Evolutionary conservation across 352 stramenopile species (phyloP).

Genomic region (Phytophthora podocarpi): DNA sequence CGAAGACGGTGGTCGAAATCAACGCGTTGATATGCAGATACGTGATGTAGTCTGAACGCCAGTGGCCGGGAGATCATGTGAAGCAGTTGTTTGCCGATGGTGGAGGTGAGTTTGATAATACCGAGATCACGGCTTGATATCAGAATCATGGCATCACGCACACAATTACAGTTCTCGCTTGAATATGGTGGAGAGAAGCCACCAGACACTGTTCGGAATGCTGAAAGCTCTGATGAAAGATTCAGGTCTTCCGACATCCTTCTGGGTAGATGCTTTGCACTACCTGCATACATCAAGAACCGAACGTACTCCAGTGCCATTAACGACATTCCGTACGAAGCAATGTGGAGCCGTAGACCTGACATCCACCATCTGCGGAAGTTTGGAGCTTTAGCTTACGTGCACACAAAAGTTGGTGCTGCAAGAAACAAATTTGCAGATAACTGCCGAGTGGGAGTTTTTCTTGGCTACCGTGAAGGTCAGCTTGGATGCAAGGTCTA

Average conservation of each 20-base stretch:
- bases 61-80: too few relatives aligned
- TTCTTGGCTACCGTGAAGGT: too few relatives aligned
- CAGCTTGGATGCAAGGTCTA: too few relatives aligned
- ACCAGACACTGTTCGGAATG: slow-evolving; percentile 1
- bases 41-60: too few relatives aligned
- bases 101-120: slow-evolving; percentile 5
- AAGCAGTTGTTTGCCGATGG: slow-evolving; percentile 5
- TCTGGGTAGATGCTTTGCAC: neutral
- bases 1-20: too few relatives aligned
- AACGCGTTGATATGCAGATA: too few relatives aligned
- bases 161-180: too few relatives aligned
- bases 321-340: neutral
- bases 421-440: too few relatives aligned
- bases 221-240: slow-evolving; percentile 10
- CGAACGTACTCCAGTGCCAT: neutral
- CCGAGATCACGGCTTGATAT: neutral
- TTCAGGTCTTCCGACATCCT: neutral
- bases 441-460: too few relatives aligned
- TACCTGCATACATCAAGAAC: slow-evolving; percentile 1
- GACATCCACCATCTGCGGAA: neutral
- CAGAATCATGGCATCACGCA: slow-evolving; percentile 4
- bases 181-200: neutral
- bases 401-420: slow-evolving; percentile 5
- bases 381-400: neutral
- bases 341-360: slow-evolving; percentile 1